These are phyloP conservation scores for Asterella californica DNA, from an alignment of 225 moss, liverwort and hornwort species.

Conservation along the genomic window DNA sequence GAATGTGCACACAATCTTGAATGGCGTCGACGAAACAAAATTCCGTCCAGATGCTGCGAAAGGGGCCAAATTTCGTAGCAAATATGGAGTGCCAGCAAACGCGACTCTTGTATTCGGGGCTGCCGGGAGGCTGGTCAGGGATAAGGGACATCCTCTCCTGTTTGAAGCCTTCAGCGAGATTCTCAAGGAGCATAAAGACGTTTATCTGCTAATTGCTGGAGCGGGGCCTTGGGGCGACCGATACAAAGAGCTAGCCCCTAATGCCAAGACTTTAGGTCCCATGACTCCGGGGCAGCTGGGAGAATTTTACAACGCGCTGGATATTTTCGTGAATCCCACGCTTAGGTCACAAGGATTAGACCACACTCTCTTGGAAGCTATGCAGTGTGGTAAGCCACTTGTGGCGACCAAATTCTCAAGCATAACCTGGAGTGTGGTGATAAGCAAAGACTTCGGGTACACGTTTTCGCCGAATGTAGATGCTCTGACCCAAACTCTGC, in stretches of 20 bases:
- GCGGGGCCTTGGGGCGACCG: slow-evolving; percentile 86
- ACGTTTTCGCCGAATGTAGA: slow-evolving; percentile 89
- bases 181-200: slow-evolving; percentile 55
- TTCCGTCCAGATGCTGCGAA: slow-evolving; percentile 66
- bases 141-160: slow-evolving; percentile 91
- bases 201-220: slow-evolving; percentile 83
- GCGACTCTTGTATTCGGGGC: slow-evolving; percentile 89
- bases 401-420: slow-evolving; percentile 97
- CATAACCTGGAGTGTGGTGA: slow-evolving; percentile 84
- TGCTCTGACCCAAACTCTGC: slow-evolving; percentile 54
- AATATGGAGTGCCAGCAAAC: slow-evolving; percentile 72
- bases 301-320: slow-evolving; percentile 90
- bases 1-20: slow-evolving; percentile 84
- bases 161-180: slow-evolving; percentile 79
- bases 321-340: slow-evolving; percentile 95
- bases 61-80: slow-evolving; percentile 73
- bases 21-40: slow-evolving; percentile 65
- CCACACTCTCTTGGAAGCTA: slow-evolving; percentile 90
- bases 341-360: slow-evolving; percentile 92
- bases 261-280: slow-evolving; percentile 72
- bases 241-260: slow-evolving; percentile 84
- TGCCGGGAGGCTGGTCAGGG: slow-evolving; percentile 84
- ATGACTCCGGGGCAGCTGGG: slow-evolving; percentile 68
- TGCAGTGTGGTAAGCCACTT: slow-evolving; percentile 97
- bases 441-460: slow-evolving; percentile 68